These are phyloP conservation scores for Penicillium taxi DNA, from an alignment of 495 filamentous ascomycete species.

Conservation along the genomic window DNA sequence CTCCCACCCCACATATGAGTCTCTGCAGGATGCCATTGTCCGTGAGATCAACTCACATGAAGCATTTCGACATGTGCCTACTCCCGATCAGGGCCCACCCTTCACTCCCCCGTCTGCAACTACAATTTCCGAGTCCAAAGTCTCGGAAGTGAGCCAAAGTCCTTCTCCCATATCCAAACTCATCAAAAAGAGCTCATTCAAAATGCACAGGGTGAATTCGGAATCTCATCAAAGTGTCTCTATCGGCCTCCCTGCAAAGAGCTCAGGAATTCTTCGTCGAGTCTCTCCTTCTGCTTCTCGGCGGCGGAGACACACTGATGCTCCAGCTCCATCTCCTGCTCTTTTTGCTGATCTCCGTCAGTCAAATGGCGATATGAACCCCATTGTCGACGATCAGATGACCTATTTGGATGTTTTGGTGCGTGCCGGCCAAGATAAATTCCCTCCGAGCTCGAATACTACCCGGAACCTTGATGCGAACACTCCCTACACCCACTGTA, in stretches of 20 bases:
- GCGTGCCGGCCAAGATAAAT: conserved; percentile 10
- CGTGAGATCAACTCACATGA: conserved; percentile 44
- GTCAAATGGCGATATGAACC: conserved; percentile 4
- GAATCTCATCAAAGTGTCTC: conserved; percentile 31
- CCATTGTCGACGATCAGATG: conserved; percentile 14
- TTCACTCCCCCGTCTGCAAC: conserved; percentile 30
- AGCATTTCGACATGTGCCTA: conserved; percentile 34
- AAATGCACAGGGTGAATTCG: conserved; percentile 23
- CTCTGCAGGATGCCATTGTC: conserved; percentile 40
- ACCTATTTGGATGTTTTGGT: conserved; percentile 31
- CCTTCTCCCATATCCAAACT: conserved; percentile 24
- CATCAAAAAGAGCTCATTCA: conserved; percentile 28
- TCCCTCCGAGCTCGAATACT: neutral
- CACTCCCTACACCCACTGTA: conserved; percentile 15
- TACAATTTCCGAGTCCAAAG: conserved; percentile 15
- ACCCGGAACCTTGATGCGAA: neutral
- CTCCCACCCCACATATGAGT: conserved; percentile 35
- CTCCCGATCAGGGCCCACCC: conserved; percentile 26
- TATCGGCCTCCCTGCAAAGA: conserved; percentile 21
- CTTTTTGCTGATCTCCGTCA: conserved; percentile 22
- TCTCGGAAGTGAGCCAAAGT: conserved; percentile 14
- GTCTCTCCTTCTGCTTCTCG: conserved; percentile 15
- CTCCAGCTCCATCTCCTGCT: conserved; percentile 27
- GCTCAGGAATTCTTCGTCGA: conserved; percentile 15
- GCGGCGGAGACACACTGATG: conserved; percentile 38